Evolutionary conservation across 495 filamentous ascomycete genomes (phyloP), one percentile per base, ranked within the genome.

Genomic region (Neurospora sp.): DNA sequence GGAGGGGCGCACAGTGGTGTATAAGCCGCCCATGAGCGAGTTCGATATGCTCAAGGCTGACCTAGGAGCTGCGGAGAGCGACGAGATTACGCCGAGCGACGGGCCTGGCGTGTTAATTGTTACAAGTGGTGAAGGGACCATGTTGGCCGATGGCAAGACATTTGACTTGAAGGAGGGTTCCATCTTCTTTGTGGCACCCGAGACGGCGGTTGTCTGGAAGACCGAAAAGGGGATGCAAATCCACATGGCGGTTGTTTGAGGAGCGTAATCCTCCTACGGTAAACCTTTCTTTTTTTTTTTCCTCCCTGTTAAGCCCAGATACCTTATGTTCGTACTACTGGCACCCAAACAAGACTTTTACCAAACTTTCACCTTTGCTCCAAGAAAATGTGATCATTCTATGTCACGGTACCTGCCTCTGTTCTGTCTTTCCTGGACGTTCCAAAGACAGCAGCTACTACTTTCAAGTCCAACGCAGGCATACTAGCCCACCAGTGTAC

Each of bases 91-190:
- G 71, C 80, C 81, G 31, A 81, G 91, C 68, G 82, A 84, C 0
- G 92, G 92, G 0, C 91, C 91, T 0, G 89, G 88, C 72, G 84
- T 94, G 37, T 73, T 91, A 78, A 86, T 93, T 69, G 87, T 90
- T 5, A 91, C 88, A 1, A 85, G 85, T 48, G 92, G 92, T 0
- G 76, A 79, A 18, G 92, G 90, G 6, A 81, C 68, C 65, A 84
- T 94, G 87, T 82, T 79, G 61, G 86, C 86, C 4, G 84, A 86
- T 39, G 87, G 85, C 12, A 82, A 85, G 78, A 79, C 79, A 20
- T 78, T 88, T 53, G 82, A 89, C 38, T 72, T 93, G 39, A 85
- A 84, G 14, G 87, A 91, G 79, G 92, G 93, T 0, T 87, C 80
- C 74, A 88, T 93, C 10, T 94, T 84, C 74, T 94, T 92, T 79